These are phyloP conservation scores for Salisapilia sapeloensis DNA, from an alignment of 352 stramenopile species.

Conservation along the genomic window DNA sequence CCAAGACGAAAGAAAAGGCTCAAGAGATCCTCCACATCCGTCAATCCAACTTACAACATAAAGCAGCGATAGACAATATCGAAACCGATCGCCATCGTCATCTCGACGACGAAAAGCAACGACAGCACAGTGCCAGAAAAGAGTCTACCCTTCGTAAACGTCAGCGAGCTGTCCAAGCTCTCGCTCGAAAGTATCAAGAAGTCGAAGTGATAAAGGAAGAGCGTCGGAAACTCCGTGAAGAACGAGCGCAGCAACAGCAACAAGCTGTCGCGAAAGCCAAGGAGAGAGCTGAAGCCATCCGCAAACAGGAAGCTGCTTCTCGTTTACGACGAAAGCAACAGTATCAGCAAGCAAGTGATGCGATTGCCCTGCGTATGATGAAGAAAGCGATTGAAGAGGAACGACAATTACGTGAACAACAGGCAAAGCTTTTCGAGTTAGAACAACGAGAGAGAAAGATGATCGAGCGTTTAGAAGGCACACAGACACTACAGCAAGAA, in stretches of 20 bases:
- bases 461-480: slow-evolving; percentile 49
- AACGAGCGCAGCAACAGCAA: slow-evolving; percentile 31
- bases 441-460: slow-evolving; percentile 40
- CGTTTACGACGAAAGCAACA: slow-evolving; percentile 27
- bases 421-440: slow-evolving; percentile 36
- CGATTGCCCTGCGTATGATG: slow-evolving; percentile 26
- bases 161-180: slow-evolving; percentile 47
- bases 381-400: slow-evolving; percentile 53
- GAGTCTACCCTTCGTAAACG: slow-evolving; percentile 63
- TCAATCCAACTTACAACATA: slow-evolving; percentile 22
- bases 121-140: slow-evolving; percentile 42
- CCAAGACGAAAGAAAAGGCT: slow-evolving; percentile 52
- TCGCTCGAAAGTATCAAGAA: slow-evolving; percentile 63
- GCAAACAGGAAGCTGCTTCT: slow-evolving; percentile 33
- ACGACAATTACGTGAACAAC: slow-evolving; percentile 31
- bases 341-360: slow-evolving; percentile 25
- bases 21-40: slow-evolving; percentile 52
- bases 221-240: slow-evolving; percentile 35
- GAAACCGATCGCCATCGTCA: slow-evolving; percentile 23
- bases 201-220: slow-evolving; percentile 60
- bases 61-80: no score
- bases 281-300: slow-evolving; percentile 34
- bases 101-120: slow-evolving; percentile 20
- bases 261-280: slow-evolving; percentile 29
- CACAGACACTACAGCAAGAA: slow-evolving; percentile 52